Base-by-base conservation (phyloP, 768 basidiomycete species). In the Suillus placidus region DNA sequence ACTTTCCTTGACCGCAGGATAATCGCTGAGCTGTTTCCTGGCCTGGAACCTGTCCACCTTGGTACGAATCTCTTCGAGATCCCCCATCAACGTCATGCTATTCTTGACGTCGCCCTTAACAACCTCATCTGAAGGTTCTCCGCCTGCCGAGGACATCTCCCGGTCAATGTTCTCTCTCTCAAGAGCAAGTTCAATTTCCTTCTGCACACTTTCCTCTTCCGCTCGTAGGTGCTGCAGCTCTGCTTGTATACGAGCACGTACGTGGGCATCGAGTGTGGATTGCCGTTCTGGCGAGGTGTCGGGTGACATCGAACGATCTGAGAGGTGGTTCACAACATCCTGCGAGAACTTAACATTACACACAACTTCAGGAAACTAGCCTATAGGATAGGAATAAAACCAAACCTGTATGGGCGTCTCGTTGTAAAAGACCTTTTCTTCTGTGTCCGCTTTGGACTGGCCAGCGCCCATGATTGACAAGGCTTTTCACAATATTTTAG, bases 91-190 rank as follows among this genome's bases (percentile, higher is more conserved):
- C 3, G 83, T 81, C 8, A 85, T 81, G 65, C 88, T 90, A 69
- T 84, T 88, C 73, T 82, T 87, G 52, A 88, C 72, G 35, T 80
- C 74, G 26, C 78, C 81, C 23, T 82, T 83, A 37, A 78, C 71
- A 10, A 73, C 67, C 37, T 67, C 79, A 42, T 76, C 81, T 55
- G 74, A 77, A 61, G 80, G 77, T 37, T 74, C 74, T 14, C 78
- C 78, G 42, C 83, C 85, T 18, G 82, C 82, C 81, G 84, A 82
- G 34, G 77, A 75, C 69, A 81, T 83, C 78, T 95, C 93, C 64
- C 85, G 83, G 76, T 94, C 91, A 60, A 95, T 76, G 77, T 95
- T 96, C 80, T 95, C 94, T 80, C 88, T 90, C 81, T 95, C 91
- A 57, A 96, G 81, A 2, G 91, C 92, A 38, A 75, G 80, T 71